Conservation (phyloP, 106 monocot species). For the Platanthera zijinensis region DNA sequence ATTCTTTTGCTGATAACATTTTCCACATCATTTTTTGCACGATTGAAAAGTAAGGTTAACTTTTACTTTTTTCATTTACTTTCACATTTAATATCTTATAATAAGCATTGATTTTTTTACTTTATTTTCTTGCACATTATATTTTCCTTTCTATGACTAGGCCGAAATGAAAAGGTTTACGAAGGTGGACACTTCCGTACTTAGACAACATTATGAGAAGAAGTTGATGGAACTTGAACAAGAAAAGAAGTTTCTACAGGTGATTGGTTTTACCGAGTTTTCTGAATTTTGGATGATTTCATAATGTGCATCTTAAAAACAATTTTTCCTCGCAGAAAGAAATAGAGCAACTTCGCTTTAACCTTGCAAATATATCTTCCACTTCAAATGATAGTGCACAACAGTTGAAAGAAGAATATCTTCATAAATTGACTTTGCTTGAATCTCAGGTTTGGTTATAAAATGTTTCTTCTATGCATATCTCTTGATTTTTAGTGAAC, state of each 20-base stretch:
- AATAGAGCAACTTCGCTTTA: slow-evolving; percentile 75
- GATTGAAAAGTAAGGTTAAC: background rate
- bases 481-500: background rate
- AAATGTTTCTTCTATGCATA: background rate
- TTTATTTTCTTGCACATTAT: background rate
- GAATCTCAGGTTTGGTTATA: slow-evolving; percentile 67
- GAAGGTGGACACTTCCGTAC: slow-evolving; percentile 50
- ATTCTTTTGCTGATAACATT: background rate
- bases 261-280: slow-evolving; percentile 8
- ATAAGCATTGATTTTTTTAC: slow-evolving; percentile 4
- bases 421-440: slow-evolving; percentile 82
- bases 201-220: slow-evolving; percentile 95
- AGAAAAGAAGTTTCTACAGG: slow-evolving; percentile 84
- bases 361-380: slow-evolving; percentile 58
- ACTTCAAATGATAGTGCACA: slow-evolving; percentile 68
- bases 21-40: background rate
- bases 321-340: slow-evolving; percentile 54
- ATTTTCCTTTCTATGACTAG: slow-evolving; percentile 29
- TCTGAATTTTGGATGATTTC: background rate
- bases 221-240: slow-evolving; percentile 83
- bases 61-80: background rate
- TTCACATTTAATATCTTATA: background rate
- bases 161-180: slow-evolving; percentile 93
- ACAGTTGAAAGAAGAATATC: slow-evolving; percentile 87
- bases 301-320: background rate